Conservation (phyloP, 306 rosid genomes). For the Trifolium repens region DNA sequence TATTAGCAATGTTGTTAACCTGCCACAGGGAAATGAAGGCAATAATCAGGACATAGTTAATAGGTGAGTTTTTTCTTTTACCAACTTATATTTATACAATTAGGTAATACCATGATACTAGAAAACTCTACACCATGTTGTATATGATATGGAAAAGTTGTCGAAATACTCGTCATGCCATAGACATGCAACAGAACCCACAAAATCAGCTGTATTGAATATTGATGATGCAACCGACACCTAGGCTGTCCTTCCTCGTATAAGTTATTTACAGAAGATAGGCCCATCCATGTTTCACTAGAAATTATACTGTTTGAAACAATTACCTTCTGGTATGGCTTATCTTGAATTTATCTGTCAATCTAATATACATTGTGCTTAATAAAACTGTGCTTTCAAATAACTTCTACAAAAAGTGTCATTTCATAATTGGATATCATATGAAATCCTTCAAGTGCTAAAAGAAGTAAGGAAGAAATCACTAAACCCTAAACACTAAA, state of each 20-base stretch:
- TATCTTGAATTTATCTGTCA: slow-evolving; percentile 1
- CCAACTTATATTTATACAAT: not conserved
- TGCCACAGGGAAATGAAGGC: slow-evolving; percentile 32
- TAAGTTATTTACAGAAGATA: slow-evolving; percentile 13
- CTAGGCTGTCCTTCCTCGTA: slow-evolving; percentile 22
- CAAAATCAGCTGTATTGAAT: not conserved
- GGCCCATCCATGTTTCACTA: slow-evolving; percentile 1
- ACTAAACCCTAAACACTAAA: too few relatives aligned
- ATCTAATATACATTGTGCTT: slow-evolving; percentile 9
- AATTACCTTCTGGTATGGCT: slow-evolving; percentile 9
- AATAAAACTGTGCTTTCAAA: not conserved
- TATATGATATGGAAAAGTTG: slow-evolving; percentile 15
- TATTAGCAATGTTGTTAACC: slow-evolving; percentile 1
- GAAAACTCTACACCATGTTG: not conserved
- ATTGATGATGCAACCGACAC: slow-evolving; percentile 20
- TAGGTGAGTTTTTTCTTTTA: slow-evolving; percentile 48
- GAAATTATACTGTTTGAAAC: slow-evolving; percentile 6
- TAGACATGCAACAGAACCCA: slow-evolving; percentile 11
- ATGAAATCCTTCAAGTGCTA: slow-evolving; percentile 26
- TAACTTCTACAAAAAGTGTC: not conserved
- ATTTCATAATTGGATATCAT: slow-evolving; percentile 27
- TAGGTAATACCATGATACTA: not conserved
- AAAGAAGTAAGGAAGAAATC: slow-evolving; percentile 20
- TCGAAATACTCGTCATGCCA: slow-evolving; percentile 6
- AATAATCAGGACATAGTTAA: slow-evolving; percentile 19